These are phyloP conservation scores for Zygosaccharomyces pseudobailii DNA, from an alignment of 1,139 yeast species.

Conservation along the genomic window DNA sequence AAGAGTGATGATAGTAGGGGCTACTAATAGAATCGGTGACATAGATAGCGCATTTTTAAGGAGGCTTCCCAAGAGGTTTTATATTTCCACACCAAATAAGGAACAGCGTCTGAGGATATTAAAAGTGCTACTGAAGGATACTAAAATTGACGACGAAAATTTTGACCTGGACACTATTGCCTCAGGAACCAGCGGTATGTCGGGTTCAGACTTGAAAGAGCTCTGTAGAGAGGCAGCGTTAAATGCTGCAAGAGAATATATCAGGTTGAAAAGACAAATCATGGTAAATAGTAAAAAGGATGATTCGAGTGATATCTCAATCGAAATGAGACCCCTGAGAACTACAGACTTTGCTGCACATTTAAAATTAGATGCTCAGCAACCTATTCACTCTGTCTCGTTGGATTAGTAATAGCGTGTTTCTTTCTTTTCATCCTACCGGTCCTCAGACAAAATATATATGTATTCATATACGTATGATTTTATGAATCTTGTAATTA, in stretches of 20 bases:
- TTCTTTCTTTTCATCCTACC: not conserved
- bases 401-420: slow-evolving; percentile 11
- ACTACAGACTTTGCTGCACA: slow-evolving; percentile 25
- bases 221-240: slow-evolving; percentile 91
- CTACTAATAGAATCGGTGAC: slow-evolving; percentile 88
- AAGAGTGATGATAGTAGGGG: slow-evolving; percentile 83
- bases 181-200: slow-evolving; percentile 61
- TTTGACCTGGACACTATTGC: slow-evolving; percentile 65
- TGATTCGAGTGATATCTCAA: slow-evolving; percentile 2
- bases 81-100: slow-evolving; percentile 67
- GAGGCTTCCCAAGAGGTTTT: slow-evolving; percentile 87
- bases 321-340: slow-evolving; percentile 28
- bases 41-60: slow-evolving; percentile 90
- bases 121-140: slow-evolving; percentile 58
- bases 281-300: slow-evolving; percentile 7
- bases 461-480: not conserved
- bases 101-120: slow-evolving; percentile 69
- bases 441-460: not conserved
- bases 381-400: slow-evolving; percentile 17
- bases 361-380: slow-evolving; percentile 17
- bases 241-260: slow-evolving; percentile 81
- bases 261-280: slow-evolving; percentile 39
- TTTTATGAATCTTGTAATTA: not conserved
- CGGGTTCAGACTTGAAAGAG: slow-evolving; percentile 91
- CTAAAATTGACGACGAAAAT: slow-evolving; percentile 49